phyloP scores from a whole-genome alignment of 768 basidiomycete species.

The Boletus subparvulus region DNA sequence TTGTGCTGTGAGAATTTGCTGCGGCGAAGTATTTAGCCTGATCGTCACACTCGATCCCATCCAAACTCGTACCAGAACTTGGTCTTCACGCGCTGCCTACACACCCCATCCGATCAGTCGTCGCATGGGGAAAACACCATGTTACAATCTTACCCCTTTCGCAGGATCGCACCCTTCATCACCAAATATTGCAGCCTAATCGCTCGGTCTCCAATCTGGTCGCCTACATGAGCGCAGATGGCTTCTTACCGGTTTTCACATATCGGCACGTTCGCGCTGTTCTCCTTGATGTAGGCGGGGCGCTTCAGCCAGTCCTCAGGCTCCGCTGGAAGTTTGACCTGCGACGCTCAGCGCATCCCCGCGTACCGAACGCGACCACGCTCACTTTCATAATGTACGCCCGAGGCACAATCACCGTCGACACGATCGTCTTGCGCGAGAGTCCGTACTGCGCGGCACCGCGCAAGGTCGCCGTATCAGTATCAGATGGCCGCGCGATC shows the following conservation, averaged over 20 bases:
- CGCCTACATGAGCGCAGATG: constrained; percentile 8
- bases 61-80: constrained; percentile 68
- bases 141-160: constrained; percentile 68
- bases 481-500: constrained; percentile 81
- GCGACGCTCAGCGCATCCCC: neutral
- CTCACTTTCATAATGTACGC: constrained; percentile 85
- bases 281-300: constrained; percentile 80
- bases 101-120: constrained; percentile 16
- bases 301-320: constrained; percentile 79
- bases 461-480: constrained; percentile 84
- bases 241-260: constrained; percentile 74
- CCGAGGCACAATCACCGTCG: constrained; percentile 77
- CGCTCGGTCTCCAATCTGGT: constrained; percentile 15
- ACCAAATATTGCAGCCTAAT: constrained; percentile 83
- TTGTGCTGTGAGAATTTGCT: constrained; percentile 71
- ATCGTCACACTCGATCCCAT: constrained; percentile 2
- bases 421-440: constrained; percentile 71
- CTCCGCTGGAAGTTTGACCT: constrained; percentile 90
- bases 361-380: neutral
- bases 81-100: constrained; percentile 76
- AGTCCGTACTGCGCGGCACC: constrained; percentile 89
- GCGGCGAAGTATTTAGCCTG: constrained; percentile 15
- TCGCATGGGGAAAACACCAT: constrained; percentile 12
- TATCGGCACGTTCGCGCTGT: constrained; percentile 72
- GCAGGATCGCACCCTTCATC: constrained; percentile 80